Conservation (phyloP, 192 early-diverging fungal genomes). For the Podila verticillata region DNA sequence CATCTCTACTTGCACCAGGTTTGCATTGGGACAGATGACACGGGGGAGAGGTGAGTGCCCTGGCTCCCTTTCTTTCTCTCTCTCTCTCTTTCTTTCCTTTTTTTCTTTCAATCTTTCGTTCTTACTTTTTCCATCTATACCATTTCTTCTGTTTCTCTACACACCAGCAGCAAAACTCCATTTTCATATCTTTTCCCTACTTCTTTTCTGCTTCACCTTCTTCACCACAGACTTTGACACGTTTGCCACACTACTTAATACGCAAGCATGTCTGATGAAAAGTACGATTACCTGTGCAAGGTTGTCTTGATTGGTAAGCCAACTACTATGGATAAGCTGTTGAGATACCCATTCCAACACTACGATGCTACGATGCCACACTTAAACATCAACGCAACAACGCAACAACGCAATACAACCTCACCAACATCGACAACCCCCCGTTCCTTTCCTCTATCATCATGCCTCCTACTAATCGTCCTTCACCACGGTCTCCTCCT, state of each 20-base stretch:
- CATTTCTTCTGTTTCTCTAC: not conserved
- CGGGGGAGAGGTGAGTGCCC: not conserved
- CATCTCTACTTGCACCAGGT: too few relatives aligned
- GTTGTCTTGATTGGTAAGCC: conserved; percentile 72
- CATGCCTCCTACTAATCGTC: too few relatives aligned
- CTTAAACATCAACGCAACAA: too few relatives aligned
- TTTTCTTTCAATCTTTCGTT: not conserved
- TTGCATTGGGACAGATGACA: too few relatives aligned
- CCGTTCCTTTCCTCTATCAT: too few relatives aligned
- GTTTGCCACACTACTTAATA: not conserved
- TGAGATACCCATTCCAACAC: too few relatives aligned
- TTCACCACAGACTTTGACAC: not conserved
- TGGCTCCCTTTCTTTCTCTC: not conserved
- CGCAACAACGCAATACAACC: not conserved
- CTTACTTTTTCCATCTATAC: not conserved
- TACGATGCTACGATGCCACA: too few relatives aligned
- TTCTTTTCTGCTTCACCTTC: not conserved
- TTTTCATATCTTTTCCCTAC: not conserved
- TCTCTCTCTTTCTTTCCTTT: not conserved
- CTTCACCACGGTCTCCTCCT: too few relatives aligned
- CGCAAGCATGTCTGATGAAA: conserved; percentile 55
- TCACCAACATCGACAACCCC: too few relatives aligned
- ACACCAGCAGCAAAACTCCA: not conserved
- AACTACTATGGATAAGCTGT: not conserved
- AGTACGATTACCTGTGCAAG: conserved; percentile 69